Evolutionary conservation across 2,329 filamentous ascomycete genomes (phyloP).

Genomic region (Diaporthe australafricana): DNA sequence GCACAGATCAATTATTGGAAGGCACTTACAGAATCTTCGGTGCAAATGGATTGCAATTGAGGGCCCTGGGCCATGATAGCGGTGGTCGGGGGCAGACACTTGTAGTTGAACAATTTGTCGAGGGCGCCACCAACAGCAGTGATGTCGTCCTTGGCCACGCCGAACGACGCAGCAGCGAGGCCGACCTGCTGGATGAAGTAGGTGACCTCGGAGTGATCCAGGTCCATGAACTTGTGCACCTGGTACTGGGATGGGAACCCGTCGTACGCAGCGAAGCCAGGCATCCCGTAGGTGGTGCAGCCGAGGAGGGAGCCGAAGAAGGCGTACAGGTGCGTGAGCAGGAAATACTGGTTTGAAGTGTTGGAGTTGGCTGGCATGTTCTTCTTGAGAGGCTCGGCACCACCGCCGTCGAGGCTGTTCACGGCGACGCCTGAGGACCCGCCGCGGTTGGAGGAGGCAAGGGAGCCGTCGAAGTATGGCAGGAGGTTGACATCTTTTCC

Average conservation of each 20-base stretch:
- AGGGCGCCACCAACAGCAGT: conserved; percentile 60
- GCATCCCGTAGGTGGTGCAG: conserved; percentile 62
- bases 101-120: conserved; percentile 61
- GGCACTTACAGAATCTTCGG: conserved; percentile 47
- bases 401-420: conserved; percentile 73
- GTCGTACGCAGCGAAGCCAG: conserved; percentile 61
- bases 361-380: conserved; percentile 65
- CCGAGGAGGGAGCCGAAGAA: conserved; percentile 71
- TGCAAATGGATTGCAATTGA: conserved; percentile 68
- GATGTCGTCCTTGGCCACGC: conserved; percentile 66
- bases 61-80: conserved; percentile 58
- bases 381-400: conserved; percentile 63
- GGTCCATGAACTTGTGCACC: conserved; percentile 71
- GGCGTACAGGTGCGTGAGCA: conserved; percentile 71
- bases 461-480: conserved; percentile 68
- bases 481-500: conserved; percentile 65
- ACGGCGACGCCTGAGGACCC: conserved; percentile 57
- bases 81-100: conserved; percentile 59
- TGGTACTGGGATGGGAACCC: conserved; percentile 61
- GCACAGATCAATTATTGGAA: neutral
- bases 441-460: conserved; percentile 65
- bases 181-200: conserved; percentile 72
- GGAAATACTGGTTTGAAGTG: conserved; percentile 66
- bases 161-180: conserved; percentile 67
- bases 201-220: conserved; percentile 60